Evolutionary conservation across 1,284 basidiomycete species (phyloP).

Genomic region (Athelia sp.): DNA sequence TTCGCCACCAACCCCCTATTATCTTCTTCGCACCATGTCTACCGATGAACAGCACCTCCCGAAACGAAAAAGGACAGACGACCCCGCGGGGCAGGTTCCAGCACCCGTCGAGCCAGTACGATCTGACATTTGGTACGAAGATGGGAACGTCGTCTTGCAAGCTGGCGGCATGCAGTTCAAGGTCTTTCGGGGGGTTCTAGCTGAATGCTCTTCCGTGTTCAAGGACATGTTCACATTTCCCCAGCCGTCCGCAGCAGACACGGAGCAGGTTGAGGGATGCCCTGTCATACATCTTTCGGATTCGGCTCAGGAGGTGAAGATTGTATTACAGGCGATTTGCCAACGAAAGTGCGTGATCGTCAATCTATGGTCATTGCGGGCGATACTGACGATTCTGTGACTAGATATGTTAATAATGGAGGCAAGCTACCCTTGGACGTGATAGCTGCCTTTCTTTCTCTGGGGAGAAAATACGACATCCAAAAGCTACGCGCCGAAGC

Average conservation of each 20-base stretch:
- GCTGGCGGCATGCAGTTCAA: constrained; percentile 16
- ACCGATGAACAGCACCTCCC: too few species aligned
- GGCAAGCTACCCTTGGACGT: background rate
- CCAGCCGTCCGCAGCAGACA: background rate
- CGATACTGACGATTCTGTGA: too few species aligned
- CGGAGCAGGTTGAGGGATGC: background rate
- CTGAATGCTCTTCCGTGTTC: constrained; percentile 20
- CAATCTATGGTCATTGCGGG: background rate
- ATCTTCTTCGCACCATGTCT: too few species aligned
- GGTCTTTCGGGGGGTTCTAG: constrained; percentile 19
- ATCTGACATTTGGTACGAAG: constrained; percentile 16
- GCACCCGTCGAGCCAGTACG: background rate
- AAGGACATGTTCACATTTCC: constrained; percentile 14
- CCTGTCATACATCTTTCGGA: background rate
- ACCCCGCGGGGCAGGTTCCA: too few species aligned
- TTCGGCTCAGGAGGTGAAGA: background rate
- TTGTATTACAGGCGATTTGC: background rate
- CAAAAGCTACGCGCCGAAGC: constrained; percentile 6
- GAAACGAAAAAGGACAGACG: too few species aligned
- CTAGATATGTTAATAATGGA: too few species aligned
- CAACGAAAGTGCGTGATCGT: background rate
- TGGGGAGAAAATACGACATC: constrained; percentile 11
- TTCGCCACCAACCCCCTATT: too few species aligned
- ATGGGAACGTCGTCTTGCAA: constrained; percentile 22
- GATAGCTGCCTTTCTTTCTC: constrained; percentile 2